A percentile compares a stretch with the other conserved stretches of the same genome.
Evolutionary conservation across 2,329 filamentous ascomycete genomes (phyloP).

Genomic region (Colletotrichum spaethianum): DNA sequence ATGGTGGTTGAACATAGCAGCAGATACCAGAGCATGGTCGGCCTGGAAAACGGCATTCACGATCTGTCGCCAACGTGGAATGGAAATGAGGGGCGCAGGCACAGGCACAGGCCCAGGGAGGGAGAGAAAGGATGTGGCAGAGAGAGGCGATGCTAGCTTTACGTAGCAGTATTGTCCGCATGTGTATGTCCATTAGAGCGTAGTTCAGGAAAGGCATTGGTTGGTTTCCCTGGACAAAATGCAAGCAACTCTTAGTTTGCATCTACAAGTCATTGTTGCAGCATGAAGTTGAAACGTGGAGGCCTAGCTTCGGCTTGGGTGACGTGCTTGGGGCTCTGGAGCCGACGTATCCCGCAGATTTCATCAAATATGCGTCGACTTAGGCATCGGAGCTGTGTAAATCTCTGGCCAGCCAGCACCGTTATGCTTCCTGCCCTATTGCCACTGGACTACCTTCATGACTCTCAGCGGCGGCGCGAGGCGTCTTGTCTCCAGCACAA

Average conservation of each 20-base stretch:
- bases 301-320: background rate
- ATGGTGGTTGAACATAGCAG: conserved; percentile 41
- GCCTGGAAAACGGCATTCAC: conserved; percentile 36
- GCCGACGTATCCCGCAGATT: background rate
- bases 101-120: conserved; percentile 1
- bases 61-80: conserved; percentile 39
- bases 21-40: conserved; percentile 38
- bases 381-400: background rate
- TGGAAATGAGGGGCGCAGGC: conserved; percentile 26
- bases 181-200: conserved; percentile 40
- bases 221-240: conserved; percentile 37
- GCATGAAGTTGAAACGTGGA: background rate
- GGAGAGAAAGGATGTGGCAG: conserved; percentile 16
- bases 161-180: conserved; percentile 29
- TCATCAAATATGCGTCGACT: background rate
- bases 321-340: background rate
- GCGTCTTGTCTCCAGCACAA: background rate
- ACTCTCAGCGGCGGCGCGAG: background rate
- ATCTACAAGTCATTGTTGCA: background rate
- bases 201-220: conserved; percentile 33
- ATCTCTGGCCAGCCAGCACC: background rate
- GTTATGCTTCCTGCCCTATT: background rate
- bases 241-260: conserved; percentile 33
- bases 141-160: conserved; percentile 12
- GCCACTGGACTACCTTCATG: background rate